These are phyloP conservation scores for Verticillium albo-atrum DNA, from an alignment of 2,329 filamentous ascomycete genomes.

Conservation along the genomic window DNA sequence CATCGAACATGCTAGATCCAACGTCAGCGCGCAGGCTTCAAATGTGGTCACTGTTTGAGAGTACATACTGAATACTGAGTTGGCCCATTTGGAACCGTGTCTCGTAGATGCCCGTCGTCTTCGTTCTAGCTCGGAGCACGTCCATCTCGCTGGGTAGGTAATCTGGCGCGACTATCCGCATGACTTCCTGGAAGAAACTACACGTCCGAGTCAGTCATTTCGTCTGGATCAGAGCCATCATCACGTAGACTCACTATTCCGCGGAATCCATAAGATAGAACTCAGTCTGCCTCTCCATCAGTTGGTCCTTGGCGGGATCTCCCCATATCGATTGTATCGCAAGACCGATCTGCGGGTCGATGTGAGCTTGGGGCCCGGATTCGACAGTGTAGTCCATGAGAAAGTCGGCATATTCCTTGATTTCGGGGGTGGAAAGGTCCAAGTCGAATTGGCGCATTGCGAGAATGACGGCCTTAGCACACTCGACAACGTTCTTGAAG, in stretches of 20 bases:
- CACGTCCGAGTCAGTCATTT: neutral
- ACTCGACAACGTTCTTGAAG: constrained; percentile 97
- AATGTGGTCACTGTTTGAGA: neutral
- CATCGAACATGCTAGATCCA: constrained; percentile 89
- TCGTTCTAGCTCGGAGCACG: constrained; percentile 90
- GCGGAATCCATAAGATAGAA: constrained; percentile 99
- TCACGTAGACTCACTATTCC: constrained; percentile 71
- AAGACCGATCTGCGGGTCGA: constrained; percentile 75
- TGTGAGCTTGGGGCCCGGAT: constrained; percentile 78
- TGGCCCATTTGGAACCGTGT: constrained; percentile 98
- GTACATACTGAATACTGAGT: constrained; percentile 89
- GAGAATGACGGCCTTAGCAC: constrained; percentile 85
- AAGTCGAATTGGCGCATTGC: constrained; percentile 93
- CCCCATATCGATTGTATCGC: constrained; percentile 87
- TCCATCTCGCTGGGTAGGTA: constrained; percentile 94
- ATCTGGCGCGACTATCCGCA: constrained; percentile 75
- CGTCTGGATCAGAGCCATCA: neutral
- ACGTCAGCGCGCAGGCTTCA: neutral
- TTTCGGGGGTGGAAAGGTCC: constrained; percentile 66
- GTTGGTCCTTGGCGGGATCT: constrained; percentile 74
- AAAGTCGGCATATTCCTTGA: constrained; percentile 71
- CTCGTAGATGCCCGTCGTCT: constrained; percentile 98
- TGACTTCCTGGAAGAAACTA: constrained; percentile 94
- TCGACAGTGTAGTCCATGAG: constrained; percentile 86
- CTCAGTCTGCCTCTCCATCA: constrained; percentile 93